phyloP scores from a whole-genome alignment of 108 stramenopile genomes.

The Cylindrotheca fusiformis region DNA sequence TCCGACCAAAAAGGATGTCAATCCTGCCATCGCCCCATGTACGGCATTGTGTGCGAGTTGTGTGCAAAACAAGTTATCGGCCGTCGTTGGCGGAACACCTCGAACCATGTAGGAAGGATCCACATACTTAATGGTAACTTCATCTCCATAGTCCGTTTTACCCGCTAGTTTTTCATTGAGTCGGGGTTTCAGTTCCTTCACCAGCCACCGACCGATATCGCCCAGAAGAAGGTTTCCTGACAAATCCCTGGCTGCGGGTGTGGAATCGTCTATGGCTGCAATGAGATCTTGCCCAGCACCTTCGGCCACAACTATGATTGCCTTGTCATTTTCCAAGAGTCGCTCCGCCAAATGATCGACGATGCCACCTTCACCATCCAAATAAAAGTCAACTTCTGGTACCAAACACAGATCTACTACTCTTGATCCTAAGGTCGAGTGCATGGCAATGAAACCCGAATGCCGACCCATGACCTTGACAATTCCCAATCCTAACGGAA shows the following conservation, averaged over 20 bases:
- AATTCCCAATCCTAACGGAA: slow-evolving; percentile 64
- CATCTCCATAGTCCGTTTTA: neutral
- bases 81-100: slow-evolving; percentile 79
- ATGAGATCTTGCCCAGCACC: slow-evolving; percentile 48
- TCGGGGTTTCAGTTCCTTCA: slow-evolving; percentile 18
- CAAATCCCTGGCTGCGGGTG: neutral
- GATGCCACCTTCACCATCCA: slow-evolving; percentile 77
- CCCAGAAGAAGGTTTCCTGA: slow-evolving; percentile 26
- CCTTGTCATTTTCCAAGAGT: slow-evolving; percentile 40
- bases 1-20: slow-evolving; percentile 79
- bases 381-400: slow-evolving; percentile 82
- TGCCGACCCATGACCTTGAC: slow-evolving; percentile 89
- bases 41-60: slow-evolving; percentile 92
- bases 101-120: slow-evolving; percentile 92
- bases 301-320: slow-evolving; percentile 42
- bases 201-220: slow-evolving; percentile 28
- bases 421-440: slow-evolving; percentile 75
- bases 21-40: slow-evolving; percentile 91
- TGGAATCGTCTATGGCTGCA: neutral
- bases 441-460: slow-evolving; percentile 78
- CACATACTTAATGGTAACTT: slow-evolving; percentile 67
- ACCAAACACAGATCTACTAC: slow-evolving; percentile 86
- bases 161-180: slow-evolving; percentile 1
- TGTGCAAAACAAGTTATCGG: slow-evolving; percentile 83
- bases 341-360: slow-evolving; percentile 61